Conservation (phyloP, 1,284 basidiomycete species). For the Cryptococcus sp. region DNA sequence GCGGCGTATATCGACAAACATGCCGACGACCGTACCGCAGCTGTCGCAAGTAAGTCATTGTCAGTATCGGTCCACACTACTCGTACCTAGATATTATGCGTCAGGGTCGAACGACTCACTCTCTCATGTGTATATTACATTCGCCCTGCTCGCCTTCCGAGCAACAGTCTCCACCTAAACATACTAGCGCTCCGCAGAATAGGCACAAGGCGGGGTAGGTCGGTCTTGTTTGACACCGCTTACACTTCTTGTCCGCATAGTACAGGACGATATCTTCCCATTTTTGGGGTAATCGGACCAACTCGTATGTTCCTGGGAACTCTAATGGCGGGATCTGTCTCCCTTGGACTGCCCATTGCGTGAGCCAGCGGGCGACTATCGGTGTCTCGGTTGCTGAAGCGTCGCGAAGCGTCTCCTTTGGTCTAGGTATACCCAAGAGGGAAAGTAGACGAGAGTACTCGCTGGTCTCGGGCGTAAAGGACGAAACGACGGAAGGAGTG, state of each 20-base stretch:
- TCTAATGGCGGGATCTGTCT: conserved; percentile 66
- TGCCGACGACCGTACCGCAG: conserved; percentile 83
- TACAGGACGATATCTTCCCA: conserved; percentile 79
- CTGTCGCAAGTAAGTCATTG: conserved; percentile 54
- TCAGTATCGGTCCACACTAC: not conserved
- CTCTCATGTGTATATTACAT: conserved; percentile 92
- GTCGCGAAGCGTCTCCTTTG: conserved; percentile 64
- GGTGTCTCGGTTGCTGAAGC: conserved; percentile 60
- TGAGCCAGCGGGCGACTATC: conserved; percentile 50
- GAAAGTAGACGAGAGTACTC: conserved; percentile 81
- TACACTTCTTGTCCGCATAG: conserved; percentile 70
- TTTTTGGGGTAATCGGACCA: conserved; percentile 75
- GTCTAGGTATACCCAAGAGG: conserved; percentile 73
- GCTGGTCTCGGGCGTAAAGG: conserved; percentile 48
- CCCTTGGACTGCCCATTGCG: conserved; percentile 50
- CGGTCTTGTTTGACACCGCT: conserved; percentile 76
- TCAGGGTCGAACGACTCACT: conserved; percentile 61
- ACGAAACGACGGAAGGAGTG: conserved; percentile 60
- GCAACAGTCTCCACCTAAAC: conserved; percentile 93
- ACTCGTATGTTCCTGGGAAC: conserved; percentile 80
- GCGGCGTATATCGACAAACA: conserved; percentile 90
- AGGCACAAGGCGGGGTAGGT: conserved; percentile 88
- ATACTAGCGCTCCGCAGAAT: conserved; percentile 84
- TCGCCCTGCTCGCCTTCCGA: conserved; percentile 74
- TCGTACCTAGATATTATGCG: not conserved